Evolutionary conservation across 371 early-diverging fungal genomes (phyloP), one percentile per base, ranked within the genome.

Genomic region (Mortierella polycephala): DNA sequence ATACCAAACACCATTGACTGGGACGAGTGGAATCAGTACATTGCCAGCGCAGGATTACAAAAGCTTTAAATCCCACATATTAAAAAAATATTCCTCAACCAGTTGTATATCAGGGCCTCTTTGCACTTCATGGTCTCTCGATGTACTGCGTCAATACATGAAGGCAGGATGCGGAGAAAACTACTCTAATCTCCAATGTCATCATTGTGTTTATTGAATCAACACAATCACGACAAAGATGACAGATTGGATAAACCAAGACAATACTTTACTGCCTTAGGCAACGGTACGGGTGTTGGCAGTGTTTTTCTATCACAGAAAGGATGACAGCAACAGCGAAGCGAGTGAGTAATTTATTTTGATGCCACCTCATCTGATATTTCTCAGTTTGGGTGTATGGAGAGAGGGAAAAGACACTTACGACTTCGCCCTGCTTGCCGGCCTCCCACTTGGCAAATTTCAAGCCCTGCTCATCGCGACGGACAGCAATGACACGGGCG

Each of bases 391-490:
- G 13, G 11, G 16, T 1, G 5, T 13, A 5, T 46, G 2, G 11
- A 11, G 5, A 46, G 5, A 16, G 5, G 5, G 5, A 46, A 46
- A 16, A 46, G 5, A 16, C 10, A 82, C 85, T 69, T 83, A 87
- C 90, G 73, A 85, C 74, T 68, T 90, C 90, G 65, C 87, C 84
- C 73, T 84, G 84, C 84, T 92, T 92, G 81, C 96, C 96, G 64
- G 85, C 85, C 63, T 87, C 87, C 96, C 96, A 96, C 84, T 92
- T 89, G 69, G 92, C 85, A 67, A 85, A 86, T 85, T 92, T 93
- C 73, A 94, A 83, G 64, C 84, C 84, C 85, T 91, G 90, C 74
- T 91, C 89, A 74, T 94, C 90, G 66, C 95, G 90, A 77, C 88
- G 87, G 71, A 89, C 71, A 66, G 94, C 94, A 63, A 82, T 77